Evolutionary conservation across 805 yeast species (phyloP), one percentile per base, ranked within the genome.

Genomic region (Priceomyces castillae): DNA sequence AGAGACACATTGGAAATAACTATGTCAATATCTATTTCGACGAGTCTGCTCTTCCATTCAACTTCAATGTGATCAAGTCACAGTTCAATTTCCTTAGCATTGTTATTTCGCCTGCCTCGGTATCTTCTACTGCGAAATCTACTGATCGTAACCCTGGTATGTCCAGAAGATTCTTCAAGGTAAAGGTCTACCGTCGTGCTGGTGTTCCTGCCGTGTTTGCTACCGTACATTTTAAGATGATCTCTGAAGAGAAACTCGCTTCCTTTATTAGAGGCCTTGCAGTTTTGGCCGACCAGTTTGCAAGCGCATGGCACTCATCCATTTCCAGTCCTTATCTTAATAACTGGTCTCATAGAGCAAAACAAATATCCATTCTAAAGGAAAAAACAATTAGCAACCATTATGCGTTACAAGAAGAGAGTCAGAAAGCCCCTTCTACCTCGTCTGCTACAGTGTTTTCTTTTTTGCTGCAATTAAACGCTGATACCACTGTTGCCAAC

Each of bases 1-100:
- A 89, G 62, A 67, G 90, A 43, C 97, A 89, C 58, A 84, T 89
- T 49, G 97, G 97, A 6, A 89, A 89, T 64, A 78, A 88, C 57
- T 82, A 80, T 59, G 94, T 89, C 44, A 86, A 84, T 56, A 79
- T 89, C 18, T 89, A 76, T 58, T 90, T 82, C 67, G 87, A 89
- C 55, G 96, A 89, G 53, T 80, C 89, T 2, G 74, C 71, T 4
- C 61, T 63, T 4, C 77, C 80, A 3, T 86, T 86, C 63, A 79
- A 83, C 47, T 84, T 86, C 67, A 84, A 84, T 53, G 62, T 80
- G 34, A 78, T 88, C 48, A 76, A 77, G 59, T 78, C 89, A 10
- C 96, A 89, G 63, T 89, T 89, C 72, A 88, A 84, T 52, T 88
- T 88, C 59, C 71, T 90, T 58, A 86, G 84, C 51, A 79, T 89